Base-by-base conservation (phyloP, 1,284 basidiomycete genomes). In the Moesziomyces sp. region DNA sequence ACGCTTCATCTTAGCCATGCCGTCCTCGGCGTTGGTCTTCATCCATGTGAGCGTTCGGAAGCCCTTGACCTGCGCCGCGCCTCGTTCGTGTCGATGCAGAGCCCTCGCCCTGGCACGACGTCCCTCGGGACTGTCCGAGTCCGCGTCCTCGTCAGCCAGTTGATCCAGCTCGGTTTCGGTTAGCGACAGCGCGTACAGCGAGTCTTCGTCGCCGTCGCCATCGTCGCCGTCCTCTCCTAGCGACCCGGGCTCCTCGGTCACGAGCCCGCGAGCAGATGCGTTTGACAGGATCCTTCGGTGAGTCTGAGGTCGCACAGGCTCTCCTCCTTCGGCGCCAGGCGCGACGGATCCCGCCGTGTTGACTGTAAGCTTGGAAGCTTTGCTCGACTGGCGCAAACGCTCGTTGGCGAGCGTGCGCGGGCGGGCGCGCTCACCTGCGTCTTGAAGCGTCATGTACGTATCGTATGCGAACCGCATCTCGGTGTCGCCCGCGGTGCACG, bases 401-500 rank as follows among this genome's bases (percentile, higher is more conserved):
- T 61, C 63, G 1, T 28, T 49, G 7, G 46, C 57, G 13, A 77
- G 49, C 23, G 67, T 42, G 16, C 62, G 61, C 19, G 77, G 63
- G 21, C 55, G 54, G 5, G 66, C 48, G 43, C 79, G 64, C 54
- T 79, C 73, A 11, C 76, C 74, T 2, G 65, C 63, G 46, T 80
- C 77, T 30, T 57, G 49, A 49, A 75, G 50, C 19, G 77, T 60
- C 43, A 70, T 56, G 54, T 73, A 77, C n/a, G 74, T 69, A 21
- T 81, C 78, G 52, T 56, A 76, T 3, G 72, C 77, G 34, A 63
- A 74, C 10, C 80, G 73, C 68, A 82, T 59, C 69, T 81, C 78
- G 24, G 54, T 28, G 34, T 82, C 79, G 21, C 77, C 79, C 7
- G 73, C 64, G 9, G 65, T 57, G 46, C 77, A 66, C 28, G 65